Evolutionary conservation across 257 asterid genomes (phyloP), one percentile per base, ranked within the genome.

Genomic region (Ilex asprella): DNA sequence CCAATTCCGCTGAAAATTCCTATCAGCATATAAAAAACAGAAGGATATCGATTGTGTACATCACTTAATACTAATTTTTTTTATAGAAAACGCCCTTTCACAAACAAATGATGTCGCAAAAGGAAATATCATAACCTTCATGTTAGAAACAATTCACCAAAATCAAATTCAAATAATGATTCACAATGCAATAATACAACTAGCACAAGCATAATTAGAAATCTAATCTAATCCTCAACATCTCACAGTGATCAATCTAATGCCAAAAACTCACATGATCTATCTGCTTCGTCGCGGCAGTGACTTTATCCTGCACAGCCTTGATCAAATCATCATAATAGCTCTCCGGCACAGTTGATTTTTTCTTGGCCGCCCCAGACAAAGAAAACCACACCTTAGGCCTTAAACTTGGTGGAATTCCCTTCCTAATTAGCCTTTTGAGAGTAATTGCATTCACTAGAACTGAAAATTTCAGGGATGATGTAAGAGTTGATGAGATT

Each of bases 351-450:
- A 87, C 99, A 5, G 96, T 92, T 31, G 95, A 89, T 74, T 89
- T 92, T 88, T 92, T 92, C 87, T 89, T 89, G 35, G 96, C 96
- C 32, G 99, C 99, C 4, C 99, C 99, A 1, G 99, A 92, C 58
- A 92, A 73, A 46, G 93, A 70, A 61, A 92, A 86, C 99, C 99
- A 92, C 15, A 89, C 89, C 75, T 84, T 92, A 16, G 99, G 99
- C 80, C 99, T 83, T 61, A 92, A 75, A 77, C 58, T 83, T n/a
- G 95, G 97, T 0, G 99, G 99, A 53, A 92, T 89, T 1, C 99
- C 99, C 67, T 85, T 89, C 73, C 95, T 81, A 65, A 92, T 85
- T 30, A 89, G 91, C 85, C 75, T 82, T 89, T 89, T 92, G 54
- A 92, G 91, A 30, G 99, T 86, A 57, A 92, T 71, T 60, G 88